Evolutionary conservation across 805 yeast genomes (phyloP).

Genomic region (Jamesozyma lodderae): DNA sequence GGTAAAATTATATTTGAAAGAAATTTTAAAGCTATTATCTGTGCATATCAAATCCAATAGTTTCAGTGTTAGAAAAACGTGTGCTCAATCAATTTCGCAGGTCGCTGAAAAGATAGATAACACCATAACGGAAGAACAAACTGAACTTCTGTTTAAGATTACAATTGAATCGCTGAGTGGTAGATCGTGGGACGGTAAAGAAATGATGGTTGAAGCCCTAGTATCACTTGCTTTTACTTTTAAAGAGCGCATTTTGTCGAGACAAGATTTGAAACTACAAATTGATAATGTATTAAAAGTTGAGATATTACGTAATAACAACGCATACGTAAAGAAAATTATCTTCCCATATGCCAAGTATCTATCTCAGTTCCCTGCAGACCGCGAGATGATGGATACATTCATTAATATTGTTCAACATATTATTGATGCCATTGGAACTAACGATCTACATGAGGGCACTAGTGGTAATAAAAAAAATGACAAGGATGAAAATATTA

Average conservation of each 20-base stretch:
- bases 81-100: conserved; percentile 58
- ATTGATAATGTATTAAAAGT: conserved; percentile 39
- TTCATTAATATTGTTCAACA: conserved; percentile 32
- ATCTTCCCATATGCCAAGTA: conserved; percentile 46
- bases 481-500: conserved; percentile 23
- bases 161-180: conserved; percentile 60
- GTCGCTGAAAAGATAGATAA: conserved; percentile 42
- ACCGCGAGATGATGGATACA: conserved; percentile 9
- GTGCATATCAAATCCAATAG: conserved; percentile 45
- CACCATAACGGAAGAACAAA: conserved; percentile 20
- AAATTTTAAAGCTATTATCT: conserved; percentile 49
- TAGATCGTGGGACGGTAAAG: conserved; percentile 85
- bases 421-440: conserved; percentile 30
- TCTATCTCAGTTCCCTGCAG: conserved; percentile 31
- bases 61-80: conserved; percentile 57
- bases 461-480: conserved; percentile 17
- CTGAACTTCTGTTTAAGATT: conserved; percentile 38
- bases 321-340: conserved; percentile 50
- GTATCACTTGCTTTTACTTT: conserved; percentile 47
- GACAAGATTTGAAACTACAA: conserved; percentile 28
- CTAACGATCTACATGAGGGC: neutral
- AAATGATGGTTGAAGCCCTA: conserved; percentile 59
- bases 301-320: conserved; percentile 63
- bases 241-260: conserved; percentile 26
- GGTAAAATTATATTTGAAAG: conserved; percentile 56